A percentile compares a stretch with the other conserved stretches of the same genome.
Evolutionary conservation across 345 rosid species (phyloP).

Genomic region (Trapa incisa): DNA sequence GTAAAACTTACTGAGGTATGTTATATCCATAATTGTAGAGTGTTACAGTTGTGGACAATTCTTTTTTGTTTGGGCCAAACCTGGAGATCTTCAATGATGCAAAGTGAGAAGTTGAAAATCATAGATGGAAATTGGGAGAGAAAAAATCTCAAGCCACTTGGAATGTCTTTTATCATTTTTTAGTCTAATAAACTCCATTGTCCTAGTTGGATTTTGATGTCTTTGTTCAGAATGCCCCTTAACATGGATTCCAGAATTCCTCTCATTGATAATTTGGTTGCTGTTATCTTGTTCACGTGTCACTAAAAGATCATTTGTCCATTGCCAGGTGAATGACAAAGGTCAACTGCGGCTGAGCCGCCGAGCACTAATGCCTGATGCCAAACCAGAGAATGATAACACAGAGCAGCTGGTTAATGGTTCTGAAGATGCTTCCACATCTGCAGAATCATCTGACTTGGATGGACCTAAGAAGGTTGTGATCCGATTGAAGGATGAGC

Average conservation of each 20-base stretch:
- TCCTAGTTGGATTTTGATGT: background rate
- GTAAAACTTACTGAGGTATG: slow-evolving; percentile 90
- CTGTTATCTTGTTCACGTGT: background rate
- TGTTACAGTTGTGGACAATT: background rate
- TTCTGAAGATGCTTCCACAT: slow-evolving; percentile 16
- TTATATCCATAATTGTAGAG: background rate
- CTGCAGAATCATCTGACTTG: slow-evolving; percentile 19
- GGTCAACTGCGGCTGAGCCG: slow-evolving; percentile 97
- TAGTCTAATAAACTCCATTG: background rate
- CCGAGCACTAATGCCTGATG: slow-evolving; percentile 65
- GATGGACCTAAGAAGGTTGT: slow-evolving; percentile 22
- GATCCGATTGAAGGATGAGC: slow-evolving; percentile 22
- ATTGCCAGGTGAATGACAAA: slow-evolving; percentile 65
- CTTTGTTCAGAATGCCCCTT: background rate
- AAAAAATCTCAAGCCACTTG: background rate
- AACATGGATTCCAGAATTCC: background rate
- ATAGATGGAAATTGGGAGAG: background rate
- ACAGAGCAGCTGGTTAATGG: slow-evolving; percentile 25
- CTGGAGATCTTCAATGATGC: background rate
- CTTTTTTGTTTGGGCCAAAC: too few relatives aligned
- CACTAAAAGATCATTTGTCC: background rate
- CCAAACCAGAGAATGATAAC: slow-evolving; percentile 29
- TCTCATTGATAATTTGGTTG: background rate
- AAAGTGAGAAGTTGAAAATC: background rate
- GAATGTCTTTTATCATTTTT: background rate